These are phyloP conservation scores for Eutrema salsugineum DNA, from an alignment of 441 rosid genomes.

Conservation along the genomic window DNA sequence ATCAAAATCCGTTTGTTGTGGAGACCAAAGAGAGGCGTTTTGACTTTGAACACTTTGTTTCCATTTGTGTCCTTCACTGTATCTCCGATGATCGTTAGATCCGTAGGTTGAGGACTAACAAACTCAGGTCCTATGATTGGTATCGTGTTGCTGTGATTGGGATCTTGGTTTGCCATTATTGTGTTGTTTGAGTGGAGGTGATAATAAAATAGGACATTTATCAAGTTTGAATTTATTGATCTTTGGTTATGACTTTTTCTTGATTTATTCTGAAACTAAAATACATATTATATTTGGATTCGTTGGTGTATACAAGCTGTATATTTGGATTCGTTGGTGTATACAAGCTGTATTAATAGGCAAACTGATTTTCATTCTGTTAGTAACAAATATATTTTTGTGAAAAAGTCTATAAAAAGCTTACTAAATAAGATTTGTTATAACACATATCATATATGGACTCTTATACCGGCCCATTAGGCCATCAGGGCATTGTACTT, in stretches of 20 bases:
- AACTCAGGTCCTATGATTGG: constrained; percentile 26
- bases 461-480: no score
- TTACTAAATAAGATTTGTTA: neutral
- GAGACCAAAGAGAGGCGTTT: constrained; percentile 35
- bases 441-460: no score
- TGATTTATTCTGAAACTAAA: neutral
- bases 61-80: constrained; percentile 21
- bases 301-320: neutral
- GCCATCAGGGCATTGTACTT: no score
- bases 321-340: neutral
- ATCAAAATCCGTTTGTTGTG: constrained; percentile 30
- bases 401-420: neutral
- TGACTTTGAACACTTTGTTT: constrained; percentile 28
- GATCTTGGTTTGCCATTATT: constrained; percentile 21
- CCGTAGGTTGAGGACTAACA: constrained; percentile 12
- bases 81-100: constrained; percentile 26
- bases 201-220: neutral
- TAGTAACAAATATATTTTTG: neutral
- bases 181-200: neutral
- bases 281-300: neutral
- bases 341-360: neutral
- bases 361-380: neutral
- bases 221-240: constrained; percentile 4
- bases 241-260: constrained; percentile 20
- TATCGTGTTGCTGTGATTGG: neutral